A percentile compares a stretch with the other conserved stretches of the same genome.
phyloP scores from a whole-genome alignment of 257 asterid genomes.

The Fraxinus americana region DNA sequence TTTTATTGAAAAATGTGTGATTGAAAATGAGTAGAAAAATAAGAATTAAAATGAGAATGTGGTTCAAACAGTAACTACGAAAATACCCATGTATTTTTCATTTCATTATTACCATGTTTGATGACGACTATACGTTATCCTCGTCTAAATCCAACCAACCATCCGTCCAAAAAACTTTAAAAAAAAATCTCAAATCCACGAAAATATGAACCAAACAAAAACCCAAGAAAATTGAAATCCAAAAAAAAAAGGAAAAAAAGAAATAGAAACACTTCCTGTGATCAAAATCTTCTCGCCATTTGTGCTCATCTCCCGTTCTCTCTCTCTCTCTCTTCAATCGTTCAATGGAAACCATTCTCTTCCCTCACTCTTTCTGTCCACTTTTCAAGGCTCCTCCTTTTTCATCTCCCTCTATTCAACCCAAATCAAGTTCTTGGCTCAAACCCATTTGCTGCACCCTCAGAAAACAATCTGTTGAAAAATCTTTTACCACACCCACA shows the following conservation, averaged over 20 bases:
- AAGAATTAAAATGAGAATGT: too few relatives aligned
- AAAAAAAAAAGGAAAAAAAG: constrained; percentile 9
- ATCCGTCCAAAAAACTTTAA: constrained; percentile 34
- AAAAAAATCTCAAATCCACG: constrained; percentile 35
- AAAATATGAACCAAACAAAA: constrained; percentile 30
- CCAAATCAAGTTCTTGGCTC: constrained; percentile 41
- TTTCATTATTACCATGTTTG: constrained; percentile 17
- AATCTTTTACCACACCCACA: constrained; percentile 42
- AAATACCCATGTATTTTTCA: constrained; percentile 18
- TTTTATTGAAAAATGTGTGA: too few relatives aligned
- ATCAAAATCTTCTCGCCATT: constrained; percentile 34
- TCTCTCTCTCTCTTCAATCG: background rate
- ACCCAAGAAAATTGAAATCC: constrained; percentile 30
- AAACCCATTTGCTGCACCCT: constrained; percentile 63
- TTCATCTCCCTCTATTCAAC: constrained; percentile 31
- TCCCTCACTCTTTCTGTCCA: constrained; percentile 68
- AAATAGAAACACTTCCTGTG: constrained; percentile 17
- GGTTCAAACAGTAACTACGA: too few relatives aligned
- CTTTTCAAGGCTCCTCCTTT: constrained; percentile 47
- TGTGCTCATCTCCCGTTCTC: constrained; percentile 15
- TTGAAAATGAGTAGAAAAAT: too few relatives aligned
- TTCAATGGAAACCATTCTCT: constrained; percentile 83
- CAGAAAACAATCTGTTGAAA: constrained; percentile 38
- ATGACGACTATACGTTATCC: constrained; percentile 43
- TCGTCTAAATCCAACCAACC: constrained; percentile 38